Evolutionary conservation across 371 early-diverging fungal genomes (phyloP), one percentile per base, ranked within the genome.

Genomic region (Nosema muscidifuracis): DNA sequence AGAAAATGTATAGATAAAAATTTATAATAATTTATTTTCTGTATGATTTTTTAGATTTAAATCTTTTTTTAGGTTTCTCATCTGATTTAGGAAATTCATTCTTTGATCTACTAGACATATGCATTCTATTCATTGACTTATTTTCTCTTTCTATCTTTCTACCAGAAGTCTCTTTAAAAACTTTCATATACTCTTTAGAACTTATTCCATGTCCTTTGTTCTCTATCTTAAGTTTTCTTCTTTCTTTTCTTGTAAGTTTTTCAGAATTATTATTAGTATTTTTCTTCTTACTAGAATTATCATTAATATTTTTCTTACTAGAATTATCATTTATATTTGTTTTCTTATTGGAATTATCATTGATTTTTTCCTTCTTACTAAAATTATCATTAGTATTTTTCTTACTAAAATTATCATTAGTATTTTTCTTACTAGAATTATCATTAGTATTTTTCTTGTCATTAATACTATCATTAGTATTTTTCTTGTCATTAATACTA

Each of bases 231-330:
- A 62, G 1, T 6, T 42, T 36, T 33, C 26, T 36, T 42, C 62
- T 62, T 62, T 62, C 62, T 62, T 36, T 42, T 42, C 62, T 4
- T 38, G 62, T 42, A 20, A 62, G n/a, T 18, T 62, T 62, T 42
- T 26, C 16, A 9, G 1, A 3, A 13, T 47, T 47, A n/a, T 4
- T 47, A 47, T 47, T 13, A 20, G 47, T n/a, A 47, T 47, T 20
- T n/a, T 47, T 31, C 20, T 31, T 22, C 18, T 60, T 33, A 12
- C 10, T 31, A 28, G 13, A 4, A 33, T 60, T 60, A 12, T 62
- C 38, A 22, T 13, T 28, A 22, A 12, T 24, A 18, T 24, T 24
- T 4, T 62, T 36, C 9, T 60, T 22, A 10, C n/a, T 4, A 12
- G n/a, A 47, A 3, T 47, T 47, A 4, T 12, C 47, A 20, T 47